phyloP scores from a whole-genome alignment of 352 stramenopile species.

The Pythium pyrilobum region DNA sequence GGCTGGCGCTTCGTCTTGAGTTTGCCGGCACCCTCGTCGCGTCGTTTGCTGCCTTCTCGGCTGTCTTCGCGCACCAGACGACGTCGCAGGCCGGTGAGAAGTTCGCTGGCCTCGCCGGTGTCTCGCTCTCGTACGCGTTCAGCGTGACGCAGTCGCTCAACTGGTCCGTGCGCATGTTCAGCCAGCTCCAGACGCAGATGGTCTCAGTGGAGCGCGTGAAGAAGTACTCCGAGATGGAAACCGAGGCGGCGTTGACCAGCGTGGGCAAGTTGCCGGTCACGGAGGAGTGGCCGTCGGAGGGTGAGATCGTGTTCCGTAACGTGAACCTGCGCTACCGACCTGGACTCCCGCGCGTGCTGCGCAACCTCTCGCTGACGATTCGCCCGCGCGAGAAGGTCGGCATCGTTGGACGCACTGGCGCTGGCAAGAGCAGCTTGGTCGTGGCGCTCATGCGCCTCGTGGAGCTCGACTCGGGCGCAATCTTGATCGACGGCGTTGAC shows the following conservation, averaged over 20 bases:
- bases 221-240: conserved; percentile 52
- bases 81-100: conserved; percentile 26
- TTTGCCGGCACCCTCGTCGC: conserved; percentile 55
- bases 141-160: conserved; percentile 66
- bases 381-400: conserved; percentile 25
- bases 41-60: conserved; percentile 40
- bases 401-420: conserved; percentile 21
- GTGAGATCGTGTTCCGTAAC: conserved; percentile 81
- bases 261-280: conserved; percentile 68
- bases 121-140: conserved; percentile 73
- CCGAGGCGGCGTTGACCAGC: conserved; percentile 80
- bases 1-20: conserved; percentile 65
- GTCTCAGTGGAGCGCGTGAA: conserved; percentile 65
- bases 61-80: conserved; percentile 41
- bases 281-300: conserved; percentile 76
- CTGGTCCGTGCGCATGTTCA: conserved; percentile 59
- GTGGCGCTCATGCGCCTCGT: conserved; percentile 32
- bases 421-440: conserved; percentile 38
- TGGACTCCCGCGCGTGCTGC: conserved; percentile 37
- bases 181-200: conserved; percentile 70
- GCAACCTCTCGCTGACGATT: conserved; percentile 23
- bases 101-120: conserved; percentile 55
- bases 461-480: conserved; percentile 32
- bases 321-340: conserved; percentile 88
- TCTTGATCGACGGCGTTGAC: conserved; percentile 84